Conservation (phyloP, 306 rosid species). For the Vigna mungo region DNA sequence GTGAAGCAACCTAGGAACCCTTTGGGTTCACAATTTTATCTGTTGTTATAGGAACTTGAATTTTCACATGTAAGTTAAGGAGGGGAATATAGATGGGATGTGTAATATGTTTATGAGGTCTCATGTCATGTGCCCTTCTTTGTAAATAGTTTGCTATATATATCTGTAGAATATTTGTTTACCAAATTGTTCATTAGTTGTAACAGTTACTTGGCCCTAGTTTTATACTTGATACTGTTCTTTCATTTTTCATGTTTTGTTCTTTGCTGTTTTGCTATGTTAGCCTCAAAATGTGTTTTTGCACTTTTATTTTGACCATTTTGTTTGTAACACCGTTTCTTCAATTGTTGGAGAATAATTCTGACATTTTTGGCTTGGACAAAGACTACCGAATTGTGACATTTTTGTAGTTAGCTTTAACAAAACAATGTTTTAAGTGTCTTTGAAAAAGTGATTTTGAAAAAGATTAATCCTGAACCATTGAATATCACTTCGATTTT, state of each 20-base stretch:
- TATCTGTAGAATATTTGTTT: slow-evolving; percentile 58
- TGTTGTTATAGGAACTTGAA: slow-evolving; percentile 39
- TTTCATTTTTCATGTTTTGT: background rate
- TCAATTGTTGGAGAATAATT: background rate
- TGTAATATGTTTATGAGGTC: slow-evolving; percentile 43
- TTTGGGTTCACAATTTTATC: slow-evolving; percentile 41
- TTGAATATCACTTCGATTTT: too few relatives aligned
- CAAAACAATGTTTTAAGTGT: too few relatives aligned
- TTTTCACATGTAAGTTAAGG: slow-evolving; percentile 45
- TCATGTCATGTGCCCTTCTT: slow-evolving; percentile 51
- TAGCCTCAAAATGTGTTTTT: slow-evolving; percentile 3
- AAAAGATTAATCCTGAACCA: too few relatives aligned
- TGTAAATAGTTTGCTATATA: slow-evolving; percentile 70
- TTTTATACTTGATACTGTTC: slow-evolving; percentile 3
- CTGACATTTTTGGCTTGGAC: background rate
- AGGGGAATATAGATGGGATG: slow-evolving; percentile 47
- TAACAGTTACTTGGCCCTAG: slow-evolving; percentile 10
- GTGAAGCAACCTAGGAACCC: slow-evolving; percentile 37
- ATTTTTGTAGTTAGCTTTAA: too few relatives aligned
- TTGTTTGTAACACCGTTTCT: background rate
- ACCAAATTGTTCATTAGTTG: slow-evolving; percentile 44
- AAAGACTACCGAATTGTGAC: too few relatives aligned
- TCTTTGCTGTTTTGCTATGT: background rate
- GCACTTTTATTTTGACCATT: too few relatives aligned
- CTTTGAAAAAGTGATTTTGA: too few relatives aligned